A percentile compares a stretch with the other conserved stretches of the same genome.
Evolutionary conservation across 768 basidiomycete species (phyloP).

Genomic region (Calocera viscosa): DNA sequence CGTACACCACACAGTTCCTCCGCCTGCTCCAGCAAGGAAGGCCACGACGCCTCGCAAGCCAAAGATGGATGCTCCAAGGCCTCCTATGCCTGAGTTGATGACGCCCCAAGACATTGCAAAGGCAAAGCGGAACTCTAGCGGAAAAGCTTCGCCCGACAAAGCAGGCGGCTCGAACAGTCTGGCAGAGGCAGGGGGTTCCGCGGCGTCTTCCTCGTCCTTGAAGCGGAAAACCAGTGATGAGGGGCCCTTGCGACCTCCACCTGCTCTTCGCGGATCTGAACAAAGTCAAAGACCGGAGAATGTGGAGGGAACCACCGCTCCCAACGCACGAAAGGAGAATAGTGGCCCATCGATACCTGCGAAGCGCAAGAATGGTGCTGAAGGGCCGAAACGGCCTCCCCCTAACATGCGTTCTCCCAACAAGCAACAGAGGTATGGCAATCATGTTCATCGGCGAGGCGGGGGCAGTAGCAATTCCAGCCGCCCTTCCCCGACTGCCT

Average conservation of each 20-base stretch:
- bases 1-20: constrained; percentile 8
- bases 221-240: background rate
- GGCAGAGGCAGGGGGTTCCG: background rate
- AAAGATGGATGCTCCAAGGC: background rate
- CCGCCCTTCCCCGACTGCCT: background rate
- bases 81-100: background rate
- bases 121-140: background rate
- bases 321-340: background rate
- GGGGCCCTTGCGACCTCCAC: background rate
- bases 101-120: constrained; percentile 1
- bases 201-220: background rate
- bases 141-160: background rate
- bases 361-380: too few relatives aligned
- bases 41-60: background rate
- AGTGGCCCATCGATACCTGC: background rate
- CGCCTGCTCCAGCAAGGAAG: background rate
- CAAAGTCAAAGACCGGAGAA: background rate
- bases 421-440: too few relatives aligned
- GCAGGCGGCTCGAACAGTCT: background rate
- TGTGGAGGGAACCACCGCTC: background rate
- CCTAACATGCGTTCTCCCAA: too few relatives aligned
- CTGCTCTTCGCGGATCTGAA: background rate
- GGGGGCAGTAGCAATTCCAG: background rate
- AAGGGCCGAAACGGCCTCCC: too few relatives aligned
- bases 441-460: too few relatives aligned